Conservation (phyloP, 2,329 filamentous ascomycete species). For the Lachnellula occidentalis region DNA sequence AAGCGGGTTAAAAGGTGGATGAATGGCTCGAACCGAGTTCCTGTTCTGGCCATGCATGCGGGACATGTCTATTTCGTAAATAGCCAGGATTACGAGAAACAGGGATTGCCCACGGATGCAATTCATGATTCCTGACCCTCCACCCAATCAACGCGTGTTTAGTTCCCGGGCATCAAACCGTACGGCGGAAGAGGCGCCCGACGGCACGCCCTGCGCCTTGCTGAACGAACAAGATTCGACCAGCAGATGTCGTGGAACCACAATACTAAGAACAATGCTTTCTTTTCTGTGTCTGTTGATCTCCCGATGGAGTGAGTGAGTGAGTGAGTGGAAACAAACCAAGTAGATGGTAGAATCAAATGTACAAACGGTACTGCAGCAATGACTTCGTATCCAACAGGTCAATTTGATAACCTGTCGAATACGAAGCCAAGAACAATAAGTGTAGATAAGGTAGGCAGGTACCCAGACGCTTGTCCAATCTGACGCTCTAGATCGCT, state of each 20-base stretch:
- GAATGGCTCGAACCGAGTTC: not conserved
- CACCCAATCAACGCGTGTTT: not conserved
- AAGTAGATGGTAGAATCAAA: too few relatives aligned
- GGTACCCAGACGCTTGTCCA: not conserved
- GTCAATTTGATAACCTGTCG: not conserved
- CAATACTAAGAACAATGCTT: not conserved
- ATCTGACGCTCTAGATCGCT: not conserved
- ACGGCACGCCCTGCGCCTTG: not conserved
- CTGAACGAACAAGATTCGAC: not conserved
- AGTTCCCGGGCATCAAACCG: not conserved
- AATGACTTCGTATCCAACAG: too few relatives aligned
- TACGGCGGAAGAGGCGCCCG: slow-evolving; percentile 8
- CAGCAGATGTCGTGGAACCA: not conserved
- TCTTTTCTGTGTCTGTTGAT: not conserved
- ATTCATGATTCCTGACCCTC: not conserved
- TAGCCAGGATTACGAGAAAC: not conserved
- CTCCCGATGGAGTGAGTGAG: not conserved
- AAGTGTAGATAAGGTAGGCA: not conserved
- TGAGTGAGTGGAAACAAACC: not conserved
- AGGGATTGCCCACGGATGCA: not conserved
- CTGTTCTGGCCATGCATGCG: not conserved
- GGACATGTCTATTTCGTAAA: too few relatives aligned
- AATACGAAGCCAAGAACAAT: not conserved
- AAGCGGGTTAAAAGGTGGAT: not conserved
- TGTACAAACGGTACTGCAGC: too few relatives aligned